A percentile compares a stretch with the other conserved stretches of the same genome.
These are phyloP conservation scores for Saccharomycopsis fibuligera DNA, from an alignment of 805 yeast genomes.

Conservation along the genomic window DNA sequence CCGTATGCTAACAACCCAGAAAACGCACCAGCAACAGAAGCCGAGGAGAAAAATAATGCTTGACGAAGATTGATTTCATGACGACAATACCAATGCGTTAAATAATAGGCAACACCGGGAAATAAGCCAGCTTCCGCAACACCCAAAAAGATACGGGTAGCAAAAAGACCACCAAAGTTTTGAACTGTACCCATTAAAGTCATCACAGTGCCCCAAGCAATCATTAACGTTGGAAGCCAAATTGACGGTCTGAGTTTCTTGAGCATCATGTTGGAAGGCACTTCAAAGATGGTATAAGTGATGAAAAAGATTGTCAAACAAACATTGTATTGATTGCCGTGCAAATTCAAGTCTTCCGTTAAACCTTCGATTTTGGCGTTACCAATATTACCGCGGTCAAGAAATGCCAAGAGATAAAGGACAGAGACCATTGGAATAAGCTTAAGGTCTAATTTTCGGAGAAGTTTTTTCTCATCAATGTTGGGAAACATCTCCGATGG, in stretches of 20 bases:
- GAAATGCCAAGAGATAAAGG: conserved; percentile 42
- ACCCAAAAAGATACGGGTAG: conserved; percentile 41
- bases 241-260: conserved; percentile 40
- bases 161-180: conserved; percentile 36
- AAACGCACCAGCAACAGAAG: conserved; percentile 33
- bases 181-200: conserved; percentile 43
- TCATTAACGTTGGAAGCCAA: conserved; percentile 41
- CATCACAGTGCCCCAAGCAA: conserved; percentile 44
- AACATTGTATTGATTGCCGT: conserved; percentile 38
- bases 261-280: conserved; percentile 40
- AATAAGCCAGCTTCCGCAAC: conserved; percentile 36
- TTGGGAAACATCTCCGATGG: too few species aligned
- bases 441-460: neutral
- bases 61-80: conserved; percentile 34
- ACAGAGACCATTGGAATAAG: conserved; percentile 37
- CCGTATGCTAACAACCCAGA: conserved; percentile 38
- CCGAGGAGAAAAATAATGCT: conserved; percentile 34
- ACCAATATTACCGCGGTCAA: conserved; percentile 49
- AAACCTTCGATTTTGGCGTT: conserved; percentile 48
- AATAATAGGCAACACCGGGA: conserved; percentile 35
- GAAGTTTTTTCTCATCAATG: neutral
- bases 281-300: conserved; percentile 42
- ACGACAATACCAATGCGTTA: conserved; percentile 35
- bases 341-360: conserved; percentile 35
- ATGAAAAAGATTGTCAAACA: conserved; percentile 42